A percentile compares a stretch with the other conserved stretches of the same genome.
Evolutionary conservation across 1,139 yeast species (phyloP).

Genomic region (Blastobotrys buckinghamii): DNA sequence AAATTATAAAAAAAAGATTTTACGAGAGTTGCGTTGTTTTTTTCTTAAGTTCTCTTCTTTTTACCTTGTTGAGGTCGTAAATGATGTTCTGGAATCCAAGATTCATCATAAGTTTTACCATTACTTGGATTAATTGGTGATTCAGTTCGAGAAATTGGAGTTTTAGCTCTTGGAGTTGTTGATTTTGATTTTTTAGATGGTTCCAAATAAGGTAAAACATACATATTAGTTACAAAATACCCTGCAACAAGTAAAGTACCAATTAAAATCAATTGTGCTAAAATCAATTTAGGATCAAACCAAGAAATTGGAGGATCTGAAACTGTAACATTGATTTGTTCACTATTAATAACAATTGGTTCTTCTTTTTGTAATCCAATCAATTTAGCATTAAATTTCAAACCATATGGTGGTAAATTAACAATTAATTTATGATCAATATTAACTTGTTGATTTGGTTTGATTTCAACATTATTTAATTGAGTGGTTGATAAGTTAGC

Average conservation of each 20-base stretch:
- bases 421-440: constrained; percentile 31
- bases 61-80: constrained; percentile 30
- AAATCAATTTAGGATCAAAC: constrained; percentile 65
- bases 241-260: constrained; percentile 47
- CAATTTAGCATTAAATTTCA: constrained; percentile 40
- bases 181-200: constrained; percentile 29
- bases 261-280: constrained; percentile 52
- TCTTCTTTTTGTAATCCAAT: constrained; percentile 54
- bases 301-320: constrained; percentile 63
- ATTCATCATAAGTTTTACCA: constrained; percentile 39
- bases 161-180: constrained; percentile 8
- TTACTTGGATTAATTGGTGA: constrained; percentile 17
- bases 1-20: background rate
- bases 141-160: constrained; percentile 14
- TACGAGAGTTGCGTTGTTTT: too few relatives aligned
- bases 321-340: constrained; percentile 41
- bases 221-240: constrained; percentile 42
- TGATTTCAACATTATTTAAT: constrained; percentile 48
- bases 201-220: constrained; percentile 39
- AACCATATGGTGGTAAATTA: constrained; percentile 53
- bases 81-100: constrained; percentile 53
- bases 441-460: constrained; percentile 42
- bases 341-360: constrained; percentile 50
- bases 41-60: constrained; percentile 32
- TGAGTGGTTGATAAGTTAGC: constrained; percentile 62